These are phyloP conservation scores for Tuber melanosporum DNA, from an alignment of 495 filamentous ascomycete species.

Conservation along the genomic window DNA sequence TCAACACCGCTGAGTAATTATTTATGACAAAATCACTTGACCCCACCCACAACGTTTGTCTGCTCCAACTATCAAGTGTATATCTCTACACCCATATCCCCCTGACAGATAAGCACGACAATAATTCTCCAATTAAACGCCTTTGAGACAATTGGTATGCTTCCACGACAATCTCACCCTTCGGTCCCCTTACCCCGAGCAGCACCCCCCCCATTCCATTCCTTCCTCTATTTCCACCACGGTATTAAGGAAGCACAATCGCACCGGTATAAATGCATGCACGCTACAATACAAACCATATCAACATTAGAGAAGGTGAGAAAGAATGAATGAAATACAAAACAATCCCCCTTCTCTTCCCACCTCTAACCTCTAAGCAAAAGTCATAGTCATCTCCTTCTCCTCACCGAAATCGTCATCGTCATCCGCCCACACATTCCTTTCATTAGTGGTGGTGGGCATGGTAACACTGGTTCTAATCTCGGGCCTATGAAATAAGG, in stretches of 20 bases:
- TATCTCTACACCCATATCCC: not conserved
- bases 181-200: not conserved
- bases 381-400: conserved; percentile 69
- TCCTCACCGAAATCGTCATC: conserved; percentile 66
- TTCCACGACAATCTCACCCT: not conserved
- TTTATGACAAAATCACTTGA: not conserved
- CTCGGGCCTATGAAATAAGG: conserved; percentile 3
- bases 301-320: conserved; percentile 5
- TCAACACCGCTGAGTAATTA: not conserved
- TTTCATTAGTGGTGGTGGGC: conserved; percentile 43
- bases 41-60: not conserved
- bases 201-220: not conserved
- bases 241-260: not conserved
- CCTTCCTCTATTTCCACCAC: not conserved
- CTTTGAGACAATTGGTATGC: not conserved
- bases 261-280: conserved; percentile 3
- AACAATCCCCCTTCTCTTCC: conserved; percentile 2
- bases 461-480: conserved; percentile 11
- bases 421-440: conserved; percentile 79
- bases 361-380: conserved; percentile 50
- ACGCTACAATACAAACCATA: conserved; percentile 5
- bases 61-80: not conserved
- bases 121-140: not conserved
- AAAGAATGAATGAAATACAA: not conserved
- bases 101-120: not conserved